These are phyloP conservation scores for Sordaria brevicollis DNA, from an alignment of 495 filamentous ascomycete genomes.

Conservation along the genomic window DNA sequence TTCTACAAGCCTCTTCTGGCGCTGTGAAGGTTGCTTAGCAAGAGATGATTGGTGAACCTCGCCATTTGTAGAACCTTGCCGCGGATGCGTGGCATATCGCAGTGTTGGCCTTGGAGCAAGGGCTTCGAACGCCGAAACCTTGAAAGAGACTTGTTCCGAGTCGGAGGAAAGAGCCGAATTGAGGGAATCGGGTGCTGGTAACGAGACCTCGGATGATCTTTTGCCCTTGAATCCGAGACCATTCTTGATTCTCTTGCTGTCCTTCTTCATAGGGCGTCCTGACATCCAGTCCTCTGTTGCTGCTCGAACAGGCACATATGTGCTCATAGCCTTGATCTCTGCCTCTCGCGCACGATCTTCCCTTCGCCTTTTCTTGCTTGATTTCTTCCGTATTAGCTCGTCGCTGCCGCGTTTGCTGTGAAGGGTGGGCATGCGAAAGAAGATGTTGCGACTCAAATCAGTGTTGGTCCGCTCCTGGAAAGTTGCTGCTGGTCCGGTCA, in stretches of 20 bases:
- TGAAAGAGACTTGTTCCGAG: slow-evolving; percentile 62
- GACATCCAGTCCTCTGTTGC: slow-evolving; percentile 39
- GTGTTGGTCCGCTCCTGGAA: not conserved
- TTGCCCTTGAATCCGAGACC: slow-evolving; percentile 42
- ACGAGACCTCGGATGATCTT: slow-evolving; percentile 59
- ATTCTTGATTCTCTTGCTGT: slow-evolving; percentile 52
- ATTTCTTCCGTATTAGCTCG: slow-evolving; percentile 53
- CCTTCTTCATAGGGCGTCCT: slow-evolving; percentile 45
- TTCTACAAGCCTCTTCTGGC: slow-evolving; percentile 31
- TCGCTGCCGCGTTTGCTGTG: slow-evolving; percentile 48
- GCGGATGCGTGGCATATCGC: slow-evolving; percentile 56
- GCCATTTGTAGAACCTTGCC: slow-evolving; percentile 23
- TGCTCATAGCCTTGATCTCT: slow-evolving; percentile 78
- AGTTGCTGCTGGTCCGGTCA: slow-evolving; percentile 24
- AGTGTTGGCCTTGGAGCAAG: slow-evolving; percentile 73
- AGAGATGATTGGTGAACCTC: slow-evolving; percentile 9
- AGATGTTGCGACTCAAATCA: slow-evolving; percentile 28
- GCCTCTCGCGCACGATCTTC: slow-evolving; percentile 67
- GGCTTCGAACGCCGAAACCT: slow-evolving; percentile 60
- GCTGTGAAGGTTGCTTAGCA: slow-evolving; percentile 27
- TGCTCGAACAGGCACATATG: slow-evolving; percentile 52
- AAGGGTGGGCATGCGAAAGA: slow-evolving; percentile 52
- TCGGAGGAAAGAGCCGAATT: slow-evolving; percentile 61
- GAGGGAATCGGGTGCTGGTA: slow-evolving; percentile 62
- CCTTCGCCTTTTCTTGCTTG: slow-evolving; percentile 65